phyloP scores from a whole-genome alignment of 2,329 filamentous ascomycete species.

The Colletotrichum tamarilloi region DNA sequence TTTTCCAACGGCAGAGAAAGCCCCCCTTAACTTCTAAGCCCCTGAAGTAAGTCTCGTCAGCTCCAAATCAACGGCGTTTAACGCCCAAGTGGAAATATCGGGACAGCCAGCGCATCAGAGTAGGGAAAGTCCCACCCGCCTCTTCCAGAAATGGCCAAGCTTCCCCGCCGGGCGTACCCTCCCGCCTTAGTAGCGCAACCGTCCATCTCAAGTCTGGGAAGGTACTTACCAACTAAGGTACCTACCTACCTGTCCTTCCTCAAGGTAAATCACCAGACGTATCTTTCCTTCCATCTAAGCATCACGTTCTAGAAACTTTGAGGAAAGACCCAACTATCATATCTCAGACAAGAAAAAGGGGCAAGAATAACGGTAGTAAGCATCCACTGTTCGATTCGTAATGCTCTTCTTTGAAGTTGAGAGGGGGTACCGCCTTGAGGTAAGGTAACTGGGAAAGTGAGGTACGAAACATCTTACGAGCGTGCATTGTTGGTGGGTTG shows the following conservation, averaged over 20 bases:
- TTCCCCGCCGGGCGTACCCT: neutral
- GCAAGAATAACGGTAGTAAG: neutral
- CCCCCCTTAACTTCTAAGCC: no score
- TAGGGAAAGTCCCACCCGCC: slow-evolving; percentile 11
- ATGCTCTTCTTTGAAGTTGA: neutral
- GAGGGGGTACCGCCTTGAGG: neutral
- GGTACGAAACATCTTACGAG: neutral
- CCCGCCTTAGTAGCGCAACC: slow-evolving; percentile 2
- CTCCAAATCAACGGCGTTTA: neutral
- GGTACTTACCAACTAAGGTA: neutral
- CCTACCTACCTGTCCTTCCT: neutral
- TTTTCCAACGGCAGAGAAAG: neutral
- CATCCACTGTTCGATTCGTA: no score
- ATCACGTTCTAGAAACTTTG: no score
- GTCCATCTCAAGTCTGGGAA: neutral
- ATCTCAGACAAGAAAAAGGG: neutral
- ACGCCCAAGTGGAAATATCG: slow-evolving; percentile 11
- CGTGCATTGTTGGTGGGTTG: neutral
- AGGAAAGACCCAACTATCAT: neutral
- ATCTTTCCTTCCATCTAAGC: no score
- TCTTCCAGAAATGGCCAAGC: slow-evolving; percentile 6
- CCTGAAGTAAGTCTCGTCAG: neutral
- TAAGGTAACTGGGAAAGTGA: neutral
- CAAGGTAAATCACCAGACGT: no score
- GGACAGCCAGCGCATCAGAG: slow-evolving; percentile 24